Base-by-base conservation (phyloP, 2,329 filamentous ascomycete genomes). In the Nemania serpens region DNA sequence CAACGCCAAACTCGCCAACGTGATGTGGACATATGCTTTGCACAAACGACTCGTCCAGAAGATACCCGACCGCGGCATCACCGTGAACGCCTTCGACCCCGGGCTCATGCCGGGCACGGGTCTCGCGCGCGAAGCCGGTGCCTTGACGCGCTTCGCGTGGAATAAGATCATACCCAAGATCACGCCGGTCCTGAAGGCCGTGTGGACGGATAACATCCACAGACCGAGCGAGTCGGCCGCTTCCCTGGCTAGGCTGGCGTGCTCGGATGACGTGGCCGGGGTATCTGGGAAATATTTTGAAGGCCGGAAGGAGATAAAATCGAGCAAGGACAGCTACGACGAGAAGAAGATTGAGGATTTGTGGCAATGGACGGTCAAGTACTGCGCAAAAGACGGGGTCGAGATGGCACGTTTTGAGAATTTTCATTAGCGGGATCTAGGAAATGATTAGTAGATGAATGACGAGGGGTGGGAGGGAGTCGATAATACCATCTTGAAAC, bases 71-170 rank as follows among this genome's bases (percentile, higher is more conserved):
- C 64, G 48, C 25, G 63, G 62, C 11, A 74, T 78, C 67, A 78
- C 77, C 0, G 77, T 81, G 1, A 75, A 64, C 4, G 75, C 77
- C 0, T 75, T 81, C 41, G 76, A 82, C 65, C 81, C 81, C 1
- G 80, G 80, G 1, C 70, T 82, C 7, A 81, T 82, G 79, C 79
- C 79, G 0, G 79, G 78, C 0, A 80, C 79, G 5, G 76, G 75
- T 0, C 67, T 83, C 1, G 75, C 69, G 1, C 74, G 79, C 20
- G 73, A 79, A 20, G 68, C 64, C 1, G 51, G 22, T 10, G 29
- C 41, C 1, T 1, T 77, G 0, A 33, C 69, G 52, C 64, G 62
- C 1, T 80, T 75, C 33, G 1, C 79, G 1, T 80, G 73, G 72
- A 50, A 64, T 1, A 55, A 67, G 3, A 62, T 82, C 2, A 10